Conservation (phyloP, 2,329 filamentous ascomycete genomes). For the Neodidymelliopsis sp. region DNA sequence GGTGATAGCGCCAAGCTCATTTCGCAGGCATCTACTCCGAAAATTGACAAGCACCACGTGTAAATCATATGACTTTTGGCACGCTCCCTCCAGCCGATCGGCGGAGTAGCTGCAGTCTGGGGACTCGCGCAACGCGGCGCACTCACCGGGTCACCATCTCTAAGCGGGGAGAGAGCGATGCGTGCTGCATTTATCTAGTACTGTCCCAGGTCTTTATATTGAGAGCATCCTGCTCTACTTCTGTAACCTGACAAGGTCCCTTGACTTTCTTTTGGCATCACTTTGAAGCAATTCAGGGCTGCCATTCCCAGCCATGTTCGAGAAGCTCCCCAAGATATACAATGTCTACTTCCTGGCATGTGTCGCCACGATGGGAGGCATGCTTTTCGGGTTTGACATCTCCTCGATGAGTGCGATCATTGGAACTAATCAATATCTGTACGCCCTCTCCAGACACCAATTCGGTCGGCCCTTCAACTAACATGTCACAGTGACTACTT, state of each 20-base stretch:
- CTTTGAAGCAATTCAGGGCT: slow-evolving; percentile 17
- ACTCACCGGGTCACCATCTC: neutral
- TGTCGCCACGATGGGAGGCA: slow-evolving; percentile 61
- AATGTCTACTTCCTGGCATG: slow-evolving; percentile 63
- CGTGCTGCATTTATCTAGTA: neutral
- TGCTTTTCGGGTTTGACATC: slow-evolving; percentile 65
- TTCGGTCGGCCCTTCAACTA: neutral
- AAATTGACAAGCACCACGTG: neutral
- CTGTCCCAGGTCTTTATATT: slow-evolving; percentile 5
- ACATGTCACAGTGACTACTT: slow-evolving; percentile 52
- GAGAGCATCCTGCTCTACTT: neutral
- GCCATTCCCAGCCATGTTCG: slow-evolving; percentile 29
- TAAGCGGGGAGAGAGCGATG: slow-evolving; percentile 12
- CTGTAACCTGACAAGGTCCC: slow-evolving; percentile 1
- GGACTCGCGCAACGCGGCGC: neutral
- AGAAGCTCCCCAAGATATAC: slow-evolving; percentile 59
- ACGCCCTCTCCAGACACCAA: neutral
- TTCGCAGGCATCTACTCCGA: neutral
- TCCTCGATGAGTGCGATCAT: slow-evolving; percentile 63
- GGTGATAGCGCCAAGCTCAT: slow-evolving; percentile 1
- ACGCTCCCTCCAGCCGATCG: slow-evolving; percentile 5
- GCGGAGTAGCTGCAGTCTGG: slow-evolving; percentile 1
- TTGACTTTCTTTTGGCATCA: slow-evolving; percentile 6
- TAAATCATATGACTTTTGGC: neutral
- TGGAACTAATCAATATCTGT: slow-evolving; percentile 58